Evolutionary conservation across 2,329 filamentous ascomycete genomes (phyloP), one percentile per base, ranked within the genome.

Genomic region (Exophiala alcalophila): DNA sequence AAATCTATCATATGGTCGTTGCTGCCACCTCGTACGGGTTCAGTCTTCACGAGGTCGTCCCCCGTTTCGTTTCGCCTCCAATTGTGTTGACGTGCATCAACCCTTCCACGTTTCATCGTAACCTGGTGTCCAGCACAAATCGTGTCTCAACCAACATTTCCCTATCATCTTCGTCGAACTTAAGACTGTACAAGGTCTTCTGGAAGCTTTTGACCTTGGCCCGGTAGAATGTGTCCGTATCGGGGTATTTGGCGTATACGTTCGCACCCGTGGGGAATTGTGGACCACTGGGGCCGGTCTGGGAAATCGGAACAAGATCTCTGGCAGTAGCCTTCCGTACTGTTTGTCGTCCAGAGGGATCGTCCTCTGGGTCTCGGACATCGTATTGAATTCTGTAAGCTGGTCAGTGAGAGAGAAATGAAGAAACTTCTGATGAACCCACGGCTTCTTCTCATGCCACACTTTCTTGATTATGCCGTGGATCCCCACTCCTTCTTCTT

Each of bases 211-310:
- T 81, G 65, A 86, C 84, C 55, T 89, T 84, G 1, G 86, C 86
- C 60, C 85, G 82, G 62, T 92, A 92, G 57, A 92, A 91, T 0
- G 85, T 90, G 1, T 86, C 90, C 1, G 86, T 91, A 56, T 88
- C 82, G 0, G 86, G 86, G 58, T 92, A 92, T 44, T 88, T 69
- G 0, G 86, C 86, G 44, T 91, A 70, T 6, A 91, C 86, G 31
- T 80, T 77, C 60, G 83, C 86, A 30, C 84, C 83, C 26, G 77
- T 66, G 5, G 72, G 57, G 53, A 77, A 80, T 24, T 84, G 78
- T 44, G 84, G 76, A 27, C 84, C 72, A 3, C 74, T 66, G 11
- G 83, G 68, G 2, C 65, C 78, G 49, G 64, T 69, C 52, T 77
- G 72, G 2, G 86, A 83, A 43, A 92, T 89, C 2, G 82, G 78